These are phyloP conservation scores for Strigomonas galati DNA, from an alignment of 208 protist genomes.

Conservation along the genomic window DNA sequence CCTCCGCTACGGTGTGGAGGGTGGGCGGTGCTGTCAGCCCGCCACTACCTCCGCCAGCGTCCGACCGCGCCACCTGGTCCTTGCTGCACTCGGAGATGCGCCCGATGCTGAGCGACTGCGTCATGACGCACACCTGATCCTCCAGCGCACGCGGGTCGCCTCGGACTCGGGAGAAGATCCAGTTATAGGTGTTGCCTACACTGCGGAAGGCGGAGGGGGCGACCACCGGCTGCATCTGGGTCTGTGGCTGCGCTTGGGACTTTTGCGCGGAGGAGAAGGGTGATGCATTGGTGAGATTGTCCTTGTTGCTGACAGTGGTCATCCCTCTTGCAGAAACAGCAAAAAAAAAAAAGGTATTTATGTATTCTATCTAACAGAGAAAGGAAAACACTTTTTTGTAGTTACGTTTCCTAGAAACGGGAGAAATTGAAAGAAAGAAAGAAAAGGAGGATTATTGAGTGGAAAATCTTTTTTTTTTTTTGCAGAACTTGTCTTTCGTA, in stretches of 20 bases:
- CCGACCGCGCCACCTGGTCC: neutral
- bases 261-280: too few relatives aligned
- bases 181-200: neutral
- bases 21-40: too few relatives aligned
- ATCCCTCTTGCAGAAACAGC: too few relatives aligned
- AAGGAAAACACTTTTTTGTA: neutral
- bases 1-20: neutral
- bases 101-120: neutral
- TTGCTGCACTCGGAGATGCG: neutral
- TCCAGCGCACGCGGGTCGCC: neutral
- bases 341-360: too few relatives aligned
- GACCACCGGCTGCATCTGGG: too few relatives aligned
- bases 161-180: neutral
- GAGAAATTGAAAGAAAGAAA: neutral
- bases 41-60: too few relatives aligned
- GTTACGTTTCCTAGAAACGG: neutral
- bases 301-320: too few relatives aligned
- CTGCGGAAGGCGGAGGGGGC: neutral
- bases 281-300: too few relatives aligned
- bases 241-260: too few relatives aligned
- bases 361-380: neutral
- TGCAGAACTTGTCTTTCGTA: neutral
- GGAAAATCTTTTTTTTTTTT: neutral
- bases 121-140: neutral
- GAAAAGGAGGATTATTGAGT: neutral